Conservation (phyloP, 192 early-diverging fungal species). For the Coemansia sp. region DNA sequence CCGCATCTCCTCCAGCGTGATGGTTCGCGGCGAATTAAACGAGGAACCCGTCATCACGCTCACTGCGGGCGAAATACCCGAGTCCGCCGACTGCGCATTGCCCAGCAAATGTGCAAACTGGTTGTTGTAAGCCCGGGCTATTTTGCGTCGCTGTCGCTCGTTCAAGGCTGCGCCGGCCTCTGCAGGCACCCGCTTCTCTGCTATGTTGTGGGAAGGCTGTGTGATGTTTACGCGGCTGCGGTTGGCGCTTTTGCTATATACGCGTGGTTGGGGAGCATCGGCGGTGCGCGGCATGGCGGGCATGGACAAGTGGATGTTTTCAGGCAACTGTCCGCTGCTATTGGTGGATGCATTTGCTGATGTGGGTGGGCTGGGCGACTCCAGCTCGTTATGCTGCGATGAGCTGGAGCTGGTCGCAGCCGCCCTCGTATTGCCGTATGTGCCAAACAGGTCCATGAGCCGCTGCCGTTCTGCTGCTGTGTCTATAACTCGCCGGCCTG, state of each 20-base stretch:
- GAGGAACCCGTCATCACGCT: slow-evolving; percentile 36
- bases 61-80: slow-evolving; percentile 22
- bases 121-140: slow-evolving; percentile 37
- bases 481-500: slow-evolving; percentile 2
- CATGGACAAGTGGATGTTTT: slow-evolving; percentile 46
- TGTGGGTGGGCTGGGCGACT: slow-evolving; percentile 47
- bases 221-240: slow-evolving; percentile 34
- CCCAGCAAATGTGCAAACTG: slow-evolving; percentile 43
- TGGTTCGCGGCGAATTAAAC: slow-evolving; percentile 49
- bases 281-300: slow-evolving; percentile 20
- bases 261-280: not conserved
- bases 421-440: slow-evolving; percentile 4
- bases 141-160: slow-evolving; percentile 18
- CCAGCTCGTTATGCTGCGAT: slow-evolving; percentile 37
- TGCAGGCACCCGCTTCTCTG: not conserved
- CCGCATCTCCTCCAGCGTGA: slow-evolving; percentile 46
- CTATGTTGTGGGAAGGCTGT: slow-evolving; percentile 1
- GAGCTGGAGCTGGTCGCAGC: slow-evolving; percentile 37
- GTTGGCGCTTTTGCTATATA: slow-evolving; percentile 31
- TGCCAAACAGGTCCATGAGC: slow-evolving; percentile 30
- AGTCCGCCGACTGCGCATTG: slow-evolving; percentile 12
- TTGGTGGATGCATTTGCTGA: slow-evolving; percentile 37
- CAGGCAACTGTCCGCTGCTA: slow-evolving; percentile 42
- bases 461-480: slow-evolving; percentile 21
- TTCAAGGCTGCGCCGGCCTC: not conserved